Base-by-base conservation (phyloP, 2,329 filamentous ascomycete species). In the Sarocladiaceae sp. region DNA sequence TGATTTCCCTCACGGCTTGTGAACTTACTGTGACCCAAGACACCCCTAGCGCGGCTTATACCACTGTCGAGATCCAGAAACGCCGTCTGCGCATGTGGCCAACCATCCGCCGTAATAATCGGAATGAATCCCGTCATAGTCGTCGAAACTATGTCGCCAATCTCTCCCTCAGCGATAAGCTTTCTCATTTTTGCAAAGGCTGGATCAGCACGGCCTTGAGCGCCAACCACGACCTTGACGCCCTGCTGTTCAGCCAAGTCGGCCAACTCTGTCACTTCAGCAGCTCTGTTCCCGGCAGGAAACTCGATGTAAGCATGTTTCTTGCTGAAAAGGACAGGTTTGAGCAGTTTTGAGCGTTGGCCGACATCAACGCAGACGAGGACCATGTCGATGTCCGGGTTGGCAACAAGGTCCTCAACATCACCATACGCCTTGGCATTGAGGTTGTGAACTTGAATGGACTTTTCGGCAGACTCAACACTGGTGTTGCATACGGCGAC, bases 231-330 rank as follows among this genome's bases (percentile, higher is more conserved):
- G 2, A 68, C 73, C 47, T 63, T 63, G 12, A 64, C 60, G 2
- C 69, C 61, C 6, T 66, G 63, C 23, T 65, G 40, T 3, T 56
- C 57, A 0, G 67, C 71, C 12, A 71, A 44, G 1, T 57, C 56
- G 0, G 65, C 60, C 56, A 82, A 59, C 52, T 75, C 70, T n/a
- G 62, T 56, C 0, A 70, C 72, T 2, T 69, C 60, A 2, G 57
- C 53, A 2, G 65, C 57, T 50, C 71, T 70, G 11, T 69, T 59
- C 1, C 72, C 74, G 0, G 82, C 66, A 2, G 77, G 79, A 75
- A 78, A 83, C 62, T 83, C 79, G 13, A 80, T 69, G 54, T 69
- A 82, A 0, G 77, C 68, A 0, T 67, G 60, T 60, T 80, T 80
- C 7, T 75, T 77, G 0, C 73, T 71, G 6, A 63, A 59, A 1